phyloP scores from a whole-genome alignment of 371 early-diverging fungal species.

The Rhizopus stolonifer region DNA sequence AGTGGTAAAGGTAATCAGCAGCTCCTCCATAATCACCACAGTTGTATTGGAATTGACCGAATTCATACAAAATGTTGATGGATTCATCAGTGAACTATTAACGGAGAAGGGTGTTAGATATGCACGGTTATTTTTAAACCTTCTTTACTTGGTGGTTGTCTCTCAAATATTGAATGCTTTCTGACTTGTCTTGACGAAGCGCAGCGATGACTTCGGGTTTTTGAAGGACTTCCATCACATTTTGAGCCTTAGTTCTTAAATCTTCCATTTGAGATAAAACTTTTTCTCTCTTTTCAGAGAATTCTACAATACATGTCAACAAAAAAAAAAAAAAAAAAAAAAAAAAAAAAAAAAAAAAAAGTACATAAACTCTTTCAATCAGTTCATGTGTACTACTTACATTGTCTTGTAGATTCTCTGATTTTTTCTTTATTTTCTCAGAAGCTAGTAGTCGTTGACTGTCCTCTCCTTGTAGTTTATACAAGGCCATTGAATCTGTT shows the following conservation, averaged over 20 bases:
- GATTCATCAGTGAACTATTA: slow-evolving; percentile 80
- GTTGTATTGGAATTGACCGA: slow-evolving; percentile 87
- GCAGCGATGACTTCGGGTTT: slow-evolving; percentile 88
- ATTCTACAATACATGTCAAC: slow-evolving; percentile 43
- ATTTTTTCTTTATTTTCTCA: slow-evolving; percentile 53
- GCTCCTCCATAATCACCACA: slow-evolving; percentile 91
- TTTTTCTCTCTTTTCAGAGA: slow-evolving; percentile 70
- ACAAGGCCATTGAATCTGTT: slow-evolving; percentile 16
- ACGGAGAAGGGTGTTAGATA: too few species aligned
- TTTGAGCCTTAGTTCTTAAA: slow-evolving; percentile 75
- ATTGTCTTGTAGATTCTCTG: slow-evolving; percentile 68
- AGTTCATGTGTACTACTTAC: too few species aligned
- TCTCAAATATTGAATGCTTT: slow-evolving; percentile 80
- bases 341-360: too few species aligned
- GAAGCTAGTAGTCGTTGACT: slow-evolving; percentile 51
- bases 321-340: background rate
- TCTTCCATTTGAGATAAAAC: slow-evolving; percentile 74
- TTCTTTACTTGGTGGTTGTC: slow-evolving; percentile 82
- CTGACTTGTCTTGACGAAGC: slow-evolving; percentile 89
- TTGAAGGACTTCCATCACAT: slow-evolving; percentile 84
- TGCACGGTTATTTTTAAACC: background rate
- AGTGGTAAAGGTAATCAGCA: slow-evolving; percentile 92
- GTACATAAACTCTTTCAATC: too few species aligned
- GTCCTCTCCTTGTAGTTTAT: slow-evolving; percentile 45
- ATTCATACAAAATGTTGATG: slow-evolving; percentile 80